Percentiles rank a stretch among this genome's conserved stretches.
phyloP scores from a whole-genome alignment of 129 eudicot species.

The Dittrichia graveolens region DNA sequence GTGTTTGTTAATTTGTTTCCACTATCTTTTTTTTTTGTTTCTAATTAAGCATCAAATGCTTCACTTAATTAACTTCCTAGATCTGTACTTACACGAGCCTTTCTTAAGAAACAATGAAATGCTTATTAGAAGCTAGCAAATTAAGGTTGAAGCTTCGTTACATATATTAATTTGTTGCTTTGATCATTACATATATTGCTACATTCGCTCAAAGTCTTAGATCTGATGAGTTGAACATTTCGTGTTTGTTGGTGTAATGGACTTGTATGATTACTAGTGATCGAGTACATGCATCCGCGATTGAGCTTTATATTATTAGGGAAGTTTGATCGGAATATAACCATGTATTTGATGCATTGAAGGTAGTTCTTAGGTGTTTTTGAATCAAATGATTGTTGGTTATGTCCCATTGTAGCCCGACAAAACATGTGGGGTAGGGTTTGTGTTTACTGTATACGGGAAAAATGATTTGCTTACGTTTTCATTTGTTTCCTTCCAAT shows the following conservation, averaged over 20 bases:
- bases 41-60: not conserved
- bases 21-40: not conserved
- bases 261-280: not conserved
- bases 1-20: constrained; percentile 8
- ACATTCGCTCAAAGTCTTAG: not conserved
- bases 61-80: not conserved
- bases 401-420: no score
- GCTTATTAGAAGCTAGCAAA: not conserved
- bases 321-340: not conserved
- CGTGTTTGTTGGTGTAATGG: not conserved
- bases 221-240: not conserved
- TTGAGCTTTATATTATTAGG: not conserved
- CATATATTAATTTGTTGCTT: not conserved
- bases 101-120: not conserved
- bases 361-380: no score
- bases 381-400: no score
- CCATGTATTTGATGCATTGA: not conserved
- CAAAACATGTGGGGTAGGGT: no score
- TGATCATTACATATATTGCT: not conserved
- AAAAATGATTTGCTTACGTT: not conserved
- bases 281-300: not conserved
- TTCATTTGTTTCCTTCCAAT: constrained; percentile 18
- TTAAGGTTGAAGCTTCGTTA: not conserved
- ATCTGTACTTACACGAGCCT: not conserved
- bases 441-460: no score